Base-by-base conservation (phyloP, 139 green algal genomes). In the Volvox africanus region DNA sequence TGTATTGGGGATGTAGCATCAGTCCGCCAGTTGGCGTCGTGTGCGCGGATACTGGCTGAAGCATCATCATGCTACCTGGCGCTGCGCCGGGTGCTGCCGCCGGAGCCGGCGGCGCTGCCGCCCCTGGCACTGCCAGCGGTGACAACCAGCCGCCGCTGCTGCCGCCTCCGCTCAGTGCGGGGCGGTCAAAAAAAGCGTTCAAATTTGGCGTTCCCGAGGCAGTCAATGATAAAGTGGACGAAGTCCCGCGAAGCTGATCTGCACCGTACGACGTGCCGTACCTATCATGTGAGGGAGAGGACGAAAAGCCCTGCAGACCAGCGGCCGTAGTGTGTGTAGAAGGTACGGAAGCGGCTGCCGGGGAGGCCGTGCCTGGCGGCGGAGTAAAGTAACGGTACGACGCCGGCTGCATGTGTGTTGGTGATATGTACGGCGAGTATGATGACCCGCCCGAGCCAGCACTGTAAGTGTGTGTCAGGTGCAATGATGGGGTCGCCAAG, bases 301-400 rank as follows among this genome's bases (percentile, higher is more conserved):
- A 79, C n/a, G 77, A 61, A 36, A 82, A 3, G 3, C 35, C 33
- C 9, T 33, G 78, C 16, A n/a, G 22, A 44, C 44, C 80, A n/a
- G 55, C 20, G 55, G 80, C 33, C 18, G 30, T 24, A n/a, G 55
- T 30, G 61, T 55, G n/a, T 26, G n/a, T 13, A 20, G 61, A 76
- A n/a, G 61, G 80, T 55, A 55, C 44, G 44, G 44, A 55, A 14
- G 44, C 9, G 44, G 44, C 44, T 55, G 44, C 44, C 28, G 28
- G 12, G 0, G 80, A 21, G 20, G 30, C 76, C 36, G 36, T 26
- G 37, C 36, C 61, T 16, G 55, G 26, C 61, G 81, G 82, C 19
- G 82, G 82, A 6, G 82, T 79, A 35, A 88, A 88, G 62, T 88
- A 88, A 14, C 65, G 65, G 62, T 78, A 88, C 21, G 82, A 21